A percentile compares a stretch with the other conserved stretches of the same genome.
phyloP scores from a whole-genome alignment of 192 early-diverging fungal genomes.

The Gryganskiella cystojenkinii region DNA sequence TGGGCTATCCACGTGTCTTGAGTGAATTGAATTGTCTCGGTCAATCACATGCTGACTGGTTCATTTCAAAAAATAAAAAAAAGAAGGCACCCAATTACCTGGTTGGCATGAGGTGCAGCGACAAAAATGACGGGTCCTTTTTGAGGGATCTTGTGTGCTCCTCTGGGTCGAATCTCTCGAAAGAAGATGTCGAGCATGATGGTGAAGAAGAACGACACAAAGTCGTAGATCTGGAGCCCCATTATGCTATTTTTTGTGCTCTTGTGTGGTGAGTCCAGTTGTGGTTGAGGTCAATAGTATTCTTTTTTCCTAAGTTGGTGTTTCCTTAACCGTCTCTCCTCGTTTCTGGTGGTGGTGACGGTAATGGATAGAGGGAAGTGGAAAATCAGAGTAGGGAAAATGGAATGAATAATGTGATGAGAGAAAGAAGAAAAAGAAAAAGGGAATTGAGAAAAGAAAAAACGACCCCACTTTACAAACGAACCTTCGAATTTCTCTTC shows the following conservation, averaged over 20 bases:
- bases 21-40: too few relatives aligned
- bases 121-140: slow-evolving; percentile 95
- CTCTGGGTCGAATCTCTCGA: slow-evolving; percentile 85
- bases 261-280: not conserved
- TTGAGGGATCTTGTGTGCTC: slow-evolving; percentile 82
- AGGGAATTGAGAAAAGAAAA: not conserved
- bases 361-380: not conserved
- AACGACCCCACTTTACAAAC: too few relatives aligned
- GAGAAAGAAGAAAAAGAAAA: not conserved
- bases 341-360: too few relatives aligned
- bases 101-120: slow-evolving; percentile 78
- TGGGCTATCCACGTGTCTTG: too few relatives aligned
- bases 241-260: slow-evolving; percentile 7
- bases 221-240: slow-evolving; percentile 67
- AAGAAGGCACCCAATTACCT: slow-evolving; percentile 52
- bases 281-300: not conserved
- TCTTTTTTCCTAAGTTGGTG: not conserved
- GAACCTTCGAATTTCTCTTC: too few relatives aligned
- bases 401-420: not conserved
- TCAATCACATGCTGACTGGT: not conserved
- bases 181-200: slow-evolving; percentile 81
- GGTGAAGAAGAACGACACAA: slow-evolving; percentile 70
- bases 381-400: not conserved
- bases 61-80: not conserved
- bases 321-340: not conserved